These are phyloP conservation scores for Polygonum aviculare DNA, from an alignment of 148 eudicot genomes.

Conservation along the genomic window DNA sequence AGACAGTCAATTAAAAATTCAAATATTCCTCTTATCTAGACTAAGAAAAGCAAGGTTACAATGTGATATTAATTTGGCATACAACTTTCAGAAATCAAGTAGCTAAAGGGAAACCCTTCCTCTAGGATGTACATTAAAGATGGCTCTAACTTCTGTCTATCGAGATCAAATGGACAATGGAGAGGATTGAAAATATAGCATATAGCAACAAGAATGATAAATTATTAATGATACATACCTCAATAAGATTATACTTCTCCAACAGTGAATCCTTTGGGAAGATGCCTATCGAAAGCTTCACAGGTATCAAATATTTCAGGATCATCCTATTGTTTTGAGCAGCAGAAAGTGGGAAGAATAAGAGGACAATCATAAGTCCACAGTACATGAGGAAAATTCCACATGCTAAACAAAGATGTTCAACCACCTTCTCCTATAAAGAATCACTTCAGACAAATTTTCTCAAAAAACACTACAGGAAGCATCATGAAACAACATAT, in stretches of 20 bases:
- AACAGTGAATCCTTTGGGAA: slow-evolving; percentile 57
- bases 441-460: neutral
- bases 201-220: neutral
- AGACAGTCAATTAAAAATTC: neutral
- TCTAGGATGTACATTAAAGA: neutral
- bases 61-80: neutral
- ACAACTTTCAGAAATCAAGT: neutral
- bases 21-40: neutral
- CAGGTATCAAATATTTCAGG: slow-evolving; percentile 92
- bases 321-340: slow-evolving; percentile 55
- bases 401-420: neutral
- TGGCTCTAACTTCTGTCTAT: neutral
- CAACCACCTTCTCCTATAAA: neutral
- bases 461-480: neutral
- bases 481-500: neutral
- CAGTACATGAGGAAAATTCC: neutral
- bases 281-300: slow-evolving; percentile 92
- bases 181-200: slow-evolving; percentile 1
- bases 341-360: slow-evolving; percentile 13
- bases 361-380: neutral
- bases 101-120: neutral
- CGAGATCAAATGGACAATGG: neutral
- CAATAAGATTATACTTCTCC: slow-evolving; percentile 64
- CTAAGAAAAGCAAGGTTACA: neutral
- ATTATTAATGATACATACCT: slow-evolving; percentile 34